Percentiles rank a stretch among this genome's conserved stretches.
Conservation (phyloP, 2,329 filamentous ascomycete species). For the Allantophomopsis lycopodina region DNA sequence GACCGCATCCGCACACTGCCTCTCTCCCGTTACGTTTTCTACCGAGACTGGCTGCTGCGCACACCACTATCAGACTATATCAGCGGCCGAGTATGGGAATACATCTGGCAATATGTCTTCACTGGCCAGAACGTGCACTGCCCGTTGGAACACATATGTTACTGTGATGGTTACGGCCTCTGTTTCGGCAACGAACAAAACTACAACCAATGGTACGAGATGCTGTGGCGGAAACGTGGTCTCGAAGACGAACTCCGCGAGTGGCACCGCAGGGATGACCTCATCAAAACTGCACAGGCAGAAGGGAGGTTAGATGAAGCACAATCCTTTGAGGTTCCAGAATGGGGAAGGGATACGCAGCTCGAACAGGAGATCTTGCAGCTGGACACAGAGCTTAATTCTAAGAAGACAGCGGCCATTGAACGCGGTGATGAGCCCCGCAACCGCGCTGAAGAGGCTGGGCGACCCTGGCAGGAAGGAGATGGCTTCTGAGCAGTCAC, state of each 20-base stretch:
- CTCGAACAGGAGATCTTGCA: not conserved
- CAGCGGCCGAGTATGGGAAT: slow-evolving; percentile 47
- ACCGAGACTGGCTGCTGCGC: slow-evolving; percentile 42
- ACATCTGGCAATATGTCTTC: slow-evolving; percentile 39
- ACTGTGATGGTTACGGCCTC: slow-evolving; percentile 18
- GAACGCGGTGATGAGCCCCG: not conserved
- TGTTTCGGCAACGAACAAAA: slow-evolving; percentile 16
- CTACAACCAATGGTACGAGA: slow-evolving; percentile 8
- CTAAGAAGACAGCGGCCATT: not conserved
- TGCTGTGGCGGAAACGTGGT: not conserved
- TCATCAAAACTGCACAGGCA: not conserved
- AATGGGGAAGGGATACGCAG: slow-evolving; percentile 1
- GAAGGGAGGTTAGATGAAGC: not conserved
- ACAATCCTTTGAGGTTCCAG: not conserved
- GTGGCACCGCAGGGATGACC: not conserved
- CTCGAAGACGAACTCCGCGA: slow-evolving; percentile 1
- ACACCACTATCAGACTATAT: slow-evolving; percentile 37
- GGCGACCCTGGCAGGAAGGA: slow-evolving; percentile 1
- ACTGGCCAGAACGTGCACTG: slow-evolving; percentile 12
- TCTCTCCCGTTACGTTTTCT: slow-evolving; percentile 36
- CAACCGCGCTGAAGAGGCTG: slow-evolving; percentile 1
- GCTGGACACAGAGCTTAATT: not conserved
- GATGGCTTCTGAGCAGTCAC: slow-evolving; percentile 1
- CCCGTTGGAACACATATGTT: slow-evolving; percentile 13
- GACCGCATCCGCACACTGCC: slow-evolving; percentile 33